Percentiles rank a stretch among this genome's conserved stretches.
These are phyloP conservation scores for Tephrocybe sp. DNA, from an alignment of 768 basidiomycete genomes.

Conservation along the genomic window DNA sequence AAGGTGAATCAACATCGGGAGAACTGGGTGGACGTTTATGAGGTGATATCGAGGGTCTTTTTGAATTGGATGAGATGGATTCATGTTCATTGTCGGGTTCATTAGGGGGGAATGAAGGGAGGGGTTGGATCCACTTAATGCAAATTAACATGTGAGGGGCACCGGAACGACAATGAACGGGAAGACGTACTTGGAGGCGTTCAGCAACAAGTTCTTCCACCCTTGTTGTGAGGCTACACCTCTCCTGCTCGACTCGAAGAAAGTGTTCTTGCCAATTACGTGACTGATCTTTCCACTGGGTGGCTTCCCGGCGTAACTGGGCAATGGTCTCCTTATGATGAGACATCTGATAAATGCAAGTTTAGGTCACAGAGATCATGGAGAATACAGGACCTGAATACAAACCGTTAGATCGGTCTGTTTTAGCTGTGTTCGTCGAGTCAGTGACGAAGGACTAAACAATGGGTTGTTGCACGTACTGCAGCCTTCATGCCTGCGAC, in stretches of 20 bases:
- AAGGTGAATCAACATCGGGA: slow-evolving; percentile 24
- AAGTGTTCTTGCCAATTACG: slow-evolving; percentile 82
- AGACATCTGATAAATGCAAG: slow-evolving; percentile 40
- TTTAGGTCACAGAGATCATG: not conserved
- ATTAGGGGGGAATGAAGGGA: slow-evolving; percentile 34
- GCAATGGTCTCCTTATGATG: slow-evolving; percentile 62
- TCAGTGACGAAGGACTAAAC: slow-evolving; percentile 10
- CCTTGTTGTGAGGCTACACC: slow-evolving; percentile 54
- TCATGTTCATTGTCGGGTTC: slow-evolving; percentile 23
- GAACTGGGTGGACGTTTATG: slow-evolving; percentile 27
- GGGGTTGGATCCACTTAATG: slow-evolving; percentile 15
- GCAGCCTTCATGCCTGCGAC: slow-evolving; percentile 37
- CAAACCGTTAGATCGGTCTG: slow-evolving; percentile 60
- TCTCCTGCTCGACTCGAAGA: slow-evolving; percentile 69
- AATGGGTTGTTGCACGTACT: slow-evolving; percentile 35
- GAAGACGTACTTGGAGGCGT: slow-evolving; percentile 40
- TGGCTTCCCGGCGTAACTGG: slow-evolving; percentile 62
- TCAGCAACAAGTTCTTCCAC: slow-evolving; percentile 61
- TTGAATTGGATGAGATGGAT: slow-evolving; percentile 30
- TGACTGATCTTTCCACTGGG: slow-evolving; percentile 76
- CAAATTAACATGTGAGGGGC: not conserved
- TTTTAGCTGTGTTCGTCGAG: slow-evolving; percentile 38
- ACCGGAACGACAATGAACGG: not conserved
- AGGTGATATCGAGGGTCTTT: slow-evolving; percentile 26
- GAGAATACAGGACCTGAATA: slow-evolving; percentile 4